Evolutionary conservation across 2,329 filamentous ascomycete species (phyloP).

Genomic region (Mycosphaerella sp.): DNA sequence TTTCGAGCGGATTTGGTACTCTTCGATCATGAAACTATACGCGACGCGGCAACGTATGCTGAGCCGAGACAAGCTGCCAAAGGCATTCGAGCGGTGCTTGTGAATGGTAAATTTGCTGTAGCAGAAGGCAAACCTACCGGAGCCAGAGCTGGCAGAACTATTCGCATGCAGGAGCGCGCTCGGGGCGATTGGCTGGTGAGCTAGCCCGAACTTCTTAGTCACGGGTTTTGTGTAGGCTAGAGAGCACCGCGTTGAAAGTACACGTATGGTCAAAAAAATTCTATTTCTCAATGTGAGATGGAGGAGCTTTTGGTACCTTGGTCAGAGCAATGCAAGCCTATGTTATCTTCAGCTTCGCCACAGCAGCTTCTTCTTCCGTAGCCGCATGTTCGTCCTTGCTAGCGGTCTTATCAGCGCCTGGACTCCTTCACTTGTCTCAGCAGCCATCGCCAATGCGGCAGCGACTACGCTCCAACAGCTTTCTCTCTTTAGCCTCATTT

Average conservation of each 20-base stretch:
- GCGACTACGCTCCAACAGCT: background rate
- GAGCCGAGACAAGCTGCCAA: constrained; percentile 24
- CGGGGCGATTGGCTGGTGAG: background rate
- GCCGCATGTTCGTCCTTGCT: no score
- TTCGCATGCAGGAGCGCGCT: constrained; percentile 13
- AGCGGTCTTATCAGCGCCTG: background rate
- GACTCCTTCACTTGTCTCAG: background rate
- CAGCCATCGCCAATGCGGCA: background rate
- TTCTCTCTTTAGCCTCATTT: constrained; percentile 2
- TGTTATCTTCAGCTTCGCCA: background rate
- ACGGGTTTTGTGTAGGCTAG: no score
- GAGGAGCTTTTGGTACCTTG: no score
- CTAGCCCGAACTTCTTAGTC: background rate
- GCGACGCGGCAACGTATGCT: constrained; percentile 26
- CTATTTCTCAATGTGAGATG: no score
- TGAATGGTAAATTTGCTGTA: constrained; percentile 25
- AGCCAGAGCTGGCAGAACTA: constrained; percentile 20
- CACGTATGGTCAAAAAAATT: background rate
- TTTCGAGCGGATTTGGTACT: constrained; percentile 27
- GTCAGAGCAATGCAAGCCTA: background rate
- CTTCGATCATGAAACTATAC: constrained; percentile 23
- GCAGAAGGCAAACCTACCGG: constrained; percentile 23
- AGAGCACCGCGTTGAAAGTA: background rate
- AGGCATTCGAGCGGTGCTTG: constrained; percentile 24
- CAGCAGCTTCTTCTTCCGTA: background rate